Evolutionary conservation across 441 rosid species (phyloP).

Genomic region (Populus tomentosa): DNA sequence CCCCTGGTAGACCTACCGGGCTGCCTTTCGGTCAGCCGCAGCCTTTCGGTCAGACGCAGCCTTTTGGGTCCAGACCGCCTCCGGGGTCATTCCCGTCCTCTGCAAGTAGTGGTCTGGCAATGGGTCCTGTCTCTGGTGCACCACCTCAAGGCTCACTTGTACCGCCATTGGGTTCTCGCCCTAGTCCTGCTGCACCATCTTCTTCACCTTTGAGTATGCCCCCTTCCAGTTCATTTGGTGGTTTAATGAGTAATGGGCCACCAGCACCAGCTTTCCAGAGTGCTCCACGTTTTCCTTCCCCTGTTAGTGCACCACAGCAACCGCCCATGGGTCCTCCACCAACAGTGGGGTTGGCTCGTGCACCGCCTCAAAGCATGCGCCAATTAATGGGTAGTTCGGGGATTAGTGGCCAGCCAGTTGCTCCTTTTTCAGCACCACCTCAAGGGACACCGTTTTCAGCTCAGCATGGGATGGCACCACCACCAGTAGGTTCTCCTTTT

Average conservation of each 20-base stretch:
- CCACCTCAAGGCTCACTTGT: slow-evolving; percentile 21
- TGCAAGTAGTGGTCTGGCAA: slow-evolving; percentile 24
- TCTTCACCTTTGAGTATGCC: slow-evolving; percentile 40
- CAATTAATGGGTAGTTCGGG: slow-evolving; percentile 38
- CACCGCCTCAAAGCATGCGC: slow-evolving; percentile 44
- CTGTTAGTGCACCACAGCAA: slow-evolving; percentile 39
- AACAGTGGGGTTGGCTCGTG: slow-evolving; percentile 30
- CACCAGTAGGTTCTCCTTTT: slow-evolving; percentile 45
- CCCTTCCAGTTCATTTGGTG: slow-evolving; percentile 39
- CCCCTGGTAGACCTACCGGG: too few species aligned
- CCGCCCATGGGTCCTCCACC: slow-evolving; percentile 55
- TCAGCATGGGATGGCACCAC: slow-evolving; percentile 43
- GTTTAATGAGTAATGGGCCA: slow-evolving; percentile 63
- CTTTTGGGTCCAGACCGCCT: too few species aligned
- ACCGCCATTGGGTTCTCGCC: slow-evolving; percentile 43
- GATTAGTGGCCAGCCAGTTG: slow-evolving; percentile 27
- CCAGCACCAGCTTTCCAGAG: slow-evolving; percentile 45
- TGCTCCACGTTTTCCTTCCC: slow-evolving; percentile 46
- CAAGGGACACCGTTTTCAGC: slow-evolving; percentile 41
- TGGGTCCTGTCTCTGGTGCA: slow-evolving; percentile 20
- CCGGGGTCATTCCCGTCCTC: slow-evolving; percentile 52
- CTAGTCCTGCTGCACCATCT: slow-evolving; percentile 35
- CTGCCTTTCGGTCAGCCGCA: too few species aligned
- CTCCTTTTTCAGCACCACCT: slow-evolving; percentile 33
- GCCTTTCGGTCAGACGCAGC: too few species aligned